A percentile compares a stretch with the other conserved stretches of the same genome.
phyloP scores from a whole-genome alignment of 2,329 filamentous ascomycete species.

The Curvularia eragrostidis region DNA sequence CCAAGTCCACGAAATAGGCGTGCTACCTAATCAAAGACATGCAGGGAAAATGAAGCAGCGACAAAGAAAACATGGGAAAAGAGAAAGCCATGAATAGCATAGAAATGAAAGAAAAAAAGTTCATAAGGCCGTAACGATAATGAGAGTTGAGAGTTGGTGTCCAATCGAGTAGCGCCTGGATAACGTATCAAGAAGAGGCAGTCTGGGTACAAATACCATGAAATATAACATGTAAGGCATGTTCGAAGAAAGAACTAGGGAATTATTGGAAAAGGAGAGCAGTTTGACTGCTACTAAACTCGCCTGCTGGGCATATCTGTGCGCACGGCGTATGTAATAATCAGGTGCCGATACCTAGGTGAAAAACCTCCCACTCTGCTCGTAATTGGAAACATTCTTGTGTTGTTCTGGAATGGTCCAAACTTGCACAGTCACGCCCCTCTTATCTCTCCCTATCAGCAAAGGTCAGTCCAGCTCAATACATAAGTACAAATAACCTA shows the following conservation, averaged over 20 bases:
- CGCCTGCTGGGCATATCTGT: neutral
- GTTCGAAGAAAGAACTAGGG: neutral
- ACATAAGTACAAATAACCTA: constrained; percentile 16
- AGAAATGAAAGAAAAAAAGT: neutral
- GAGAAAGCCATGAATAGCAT: neutral
- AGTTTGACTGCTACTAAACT: neutral
- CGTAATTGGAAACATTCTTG: too few species aligned
- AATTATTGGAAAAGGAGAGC: neutral
- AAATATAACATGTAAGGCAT: neutral
- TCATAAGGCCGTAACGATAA: neutral
- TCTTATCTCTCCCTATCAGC: constrained; percentile 24
- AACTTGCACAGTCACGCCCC: constrained; percentile 40
- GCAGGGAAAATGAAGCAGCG: neutral
- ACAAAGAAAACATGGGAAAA: neutral
- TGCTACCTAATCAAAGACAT: constrained; percentile 1
- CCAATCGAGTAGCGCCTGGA: neutral
- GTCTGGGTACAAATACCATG: neutral
- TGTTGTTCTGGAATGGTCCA: constrained; percentile 15
- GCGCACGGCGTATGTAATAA: neutral
- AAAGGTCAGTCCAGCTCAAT: neutral
- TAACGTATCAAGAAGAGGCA: neutral
- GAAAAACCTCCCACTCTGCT: neutral
- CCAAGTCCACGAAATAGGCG: neutral
- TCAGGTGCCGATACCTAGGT: neutral
- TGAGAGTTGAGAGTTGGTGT: neutral